Conservation (phyloP, 768 basidiomycete species). For the Lyophyllum semitale region DNA sequence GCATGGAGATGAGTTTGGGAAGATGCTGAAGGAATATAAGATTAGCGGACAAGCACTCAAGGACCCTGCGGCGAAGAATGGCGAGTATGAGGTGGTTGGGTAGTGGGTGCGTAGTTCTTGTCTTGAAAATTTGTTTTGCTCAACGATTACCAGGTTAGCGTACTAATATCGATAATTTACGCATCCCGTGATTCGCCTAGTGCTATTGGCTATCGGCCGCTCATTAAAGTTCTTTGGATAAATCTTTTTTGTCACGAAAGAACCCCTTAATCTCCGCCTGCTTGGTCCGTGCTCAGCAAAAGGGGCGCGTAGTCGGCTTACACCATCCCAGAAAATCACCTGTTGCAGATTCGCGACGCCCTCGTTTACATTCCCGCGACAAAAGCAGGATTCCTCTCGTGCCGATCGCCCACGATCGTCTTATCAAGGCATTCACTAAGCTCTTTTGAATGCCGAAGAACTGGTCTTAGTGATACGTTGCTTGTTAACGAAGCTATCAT, state of each 20-base stretch:
- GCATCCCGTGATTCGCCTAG: not conserved
- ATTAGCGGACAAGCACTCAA: constrained; percentile 26
- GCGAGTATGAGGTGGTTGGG: constrained; percentile 32
- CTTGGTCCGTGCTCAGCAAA: not conserved
- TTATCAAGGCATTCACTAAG: too few species aligned
- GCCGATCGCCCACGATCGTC: too few species aligned
- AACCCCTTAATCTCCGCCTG: not conserved
- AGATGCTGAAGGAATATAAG: constrained; percentile 24
- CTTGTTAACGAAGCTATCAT: too few species aligned
- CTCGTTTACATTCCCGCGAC: too few species aligned
- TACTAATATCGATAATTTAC: not conserved
- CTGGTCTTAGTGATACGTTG: too few species aligned
- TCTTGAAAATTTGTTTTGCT: not conserved
- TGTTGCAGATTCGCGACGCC: not conserved
- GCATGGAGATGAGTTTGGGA: constrained; percentile 21
- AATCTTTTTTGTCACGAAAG: not conserved
- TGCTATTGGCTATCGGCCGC: not conserved
- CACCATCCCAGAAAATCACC: not conserved
- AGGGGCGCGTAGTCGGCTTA: not conserved
- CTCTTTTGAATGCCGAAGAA: too few species aligned
- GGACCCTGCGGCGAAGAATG: constrained; percentile 24
- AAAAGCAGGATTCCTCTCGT: too few species aligned
- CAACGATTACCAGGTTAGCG: not conserved
- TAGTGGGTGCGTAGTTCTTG: constrained; percentile 3
- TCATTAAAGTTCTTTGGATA: not conserved